Conservation (phyloP, 1,284 basidiomycete species). For the Leccinum laetum region DNA sequence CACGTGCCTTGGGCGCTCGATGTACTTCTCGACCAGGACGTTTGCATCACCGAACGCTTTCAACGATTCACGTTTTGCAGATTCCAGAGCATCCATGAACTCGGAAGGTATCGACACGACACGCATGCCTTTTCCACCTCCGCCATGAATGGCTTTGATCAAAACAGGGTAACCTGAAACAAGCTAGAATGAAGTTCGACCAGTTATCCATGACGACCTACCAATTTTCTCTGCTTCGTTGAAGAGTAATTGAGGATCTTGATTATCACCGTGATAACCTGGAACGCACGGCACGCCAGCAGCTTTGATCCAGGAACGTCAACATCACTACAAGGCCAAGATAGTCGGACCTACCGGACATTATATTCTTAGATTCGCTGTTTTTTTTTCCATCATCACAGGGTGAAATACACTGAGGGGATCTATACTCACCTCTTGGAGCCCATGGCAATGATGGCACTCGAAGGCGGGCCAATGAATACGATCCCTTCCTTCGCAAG, state of each 20-base stretch:
- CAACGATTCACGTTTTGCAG: conserved; percentile 84
- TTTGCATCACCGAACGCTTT: conserved; percentile 88
- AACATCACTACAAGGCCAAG: neutral
- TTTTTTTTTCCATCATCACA: neutral
- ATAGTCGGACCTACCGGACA: conserved; percentile 58
- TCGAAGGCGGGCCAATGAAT: conserved; percentile 94
- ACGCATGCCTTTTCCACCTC: conserved; percentile 97
- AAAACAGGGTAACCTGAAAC: conserved; percentile 81
- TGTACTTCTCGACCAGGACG: conserved; percentile 87
- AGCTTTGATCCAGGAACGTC: conserved; percentile 39
- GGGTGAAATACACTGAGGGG: neutral
- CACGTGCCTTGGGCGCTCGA: conserved; percentile 81
- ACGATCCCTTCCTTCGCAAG: conserved; percentile 89
- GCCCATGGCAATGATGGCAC: conserved; percentile 93
- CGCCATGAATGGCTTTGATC: conserved; percentile 96
- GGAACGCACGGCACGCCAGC: conserved; percentile 95
- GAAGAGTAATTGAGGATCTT: conserved; percentile 65
- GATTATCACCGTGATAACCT: conserved; percentile 82
- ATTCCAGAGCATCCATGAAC: conserved; percentile 78
- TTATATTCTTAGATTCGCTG: conserved; percentile 89
- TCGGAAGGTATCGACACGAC: conserved; percentile 67
- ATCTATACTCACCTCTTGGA: conserved; percentile 64
- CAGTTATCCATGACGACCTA: conserved; percentile 18
- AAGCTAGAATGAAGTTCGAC: neutral
- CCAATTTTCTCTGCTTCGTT: conserved; percentile 76